Percentiles rank a stretch among this genome's conserved stretches.
Conservation (phyloP, 2,329 filamentous ascomycete genomes). For the Anisogramma anomala region DNA sequence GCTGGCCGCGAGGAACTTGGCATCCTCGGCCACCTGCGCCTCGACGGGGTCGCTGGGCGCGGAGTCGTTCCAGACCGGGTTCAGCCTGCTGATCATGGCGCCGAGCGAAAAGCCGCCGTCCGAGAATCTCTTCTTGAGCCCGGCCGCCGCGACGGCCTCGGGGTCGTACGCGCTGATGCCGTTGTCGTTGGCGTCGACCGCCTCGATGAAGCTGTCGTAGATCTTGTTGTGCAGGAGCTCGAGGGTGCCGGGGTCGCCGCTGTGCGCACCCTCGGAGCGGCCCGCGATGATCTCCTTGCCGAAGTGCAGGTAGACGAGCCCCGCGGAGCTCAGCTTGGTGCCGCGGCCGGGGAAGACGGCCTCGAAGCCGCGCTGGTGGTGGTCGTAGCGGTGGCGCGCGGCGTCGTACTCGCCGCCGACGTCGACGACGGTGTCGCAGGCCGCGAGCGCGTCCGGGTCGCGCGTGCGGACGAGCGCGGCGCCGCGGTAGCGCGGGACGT, state of each 20-base stretch:
- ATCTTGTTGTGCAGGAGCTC: constrained; percentile 73
- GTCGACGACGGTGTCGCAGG: constrained; percentile 91
- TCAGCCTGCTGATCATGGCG: constrained; percentile 69
- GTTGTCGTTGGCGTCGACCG: constrained; percentile 95
- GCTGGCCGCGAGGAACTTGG: constrained; percentile 66
- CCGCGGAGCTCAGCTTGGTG: constrained; percentile 89
- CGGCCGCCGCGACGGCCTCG: constrained; percentile 53
- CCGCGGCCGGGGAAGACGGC: constrained; percentile 71
- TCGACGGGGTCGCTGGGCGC: constrained; percentile 38
- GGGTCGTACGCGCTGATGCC: constrained; percentile 77
- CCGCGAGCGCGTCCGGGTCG: constrained; percentile 63
- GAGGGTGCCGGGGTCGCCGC: constrained; percentile 53
- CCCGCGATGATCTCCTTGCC: constrained; percentile 71
- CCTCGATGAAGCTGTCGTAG: constrained; percentile 88
- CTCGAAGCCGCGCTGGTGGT: constrained; percentile 87
- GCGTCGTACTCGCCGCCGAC: constrained; percentile 93
- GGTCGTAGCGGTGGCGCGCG: constrained; percentile 70
- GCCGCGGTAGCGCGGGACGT: constrained; percentile 61
- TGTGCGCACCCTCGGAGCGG: constrained; percentile 33
- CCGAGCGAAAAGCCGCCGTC: constrained; percentile 75
- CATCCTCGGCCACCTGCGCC: constrained; percentile 67
- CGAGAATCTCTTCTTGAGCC: constrained; percentile 71
- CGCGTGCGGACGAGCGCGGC: constrained; percentile 75
- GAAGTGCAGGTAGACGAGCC: constrained; percentile 92
- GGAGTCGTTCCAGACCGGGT: constrained; percentile 68